A percentile compares a stretch with the other conserved stretches of the same genome.
Conservation (phyloP, 352 stramenopile genomes). For the Nothophytophthora sp. region DNA sequence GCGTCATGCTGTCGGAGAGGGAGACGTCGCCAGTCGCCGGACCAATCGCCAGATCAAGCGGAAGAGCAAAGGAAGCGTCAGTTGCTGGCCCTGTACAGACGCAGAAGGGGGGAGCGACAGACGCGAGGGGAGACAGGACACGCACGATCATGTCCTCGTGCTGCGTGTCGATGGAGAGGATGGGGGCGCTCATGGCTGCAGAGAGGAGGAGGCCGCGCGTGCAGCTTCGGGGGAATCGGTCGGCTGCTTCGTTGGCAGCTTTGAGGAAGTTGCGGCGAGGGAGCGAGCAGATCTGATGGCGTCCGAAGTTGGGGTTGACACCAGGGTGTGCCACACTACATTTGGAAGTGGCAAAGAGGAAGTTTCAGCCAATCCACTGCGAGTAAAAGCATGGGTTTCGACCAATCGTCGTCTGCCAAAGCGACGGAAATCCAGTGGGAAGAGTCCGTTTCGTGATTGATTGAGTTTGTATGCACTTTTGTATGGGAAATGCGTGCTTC, state of each 20-base stretch:
- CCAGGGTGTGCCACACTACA: not conserved
- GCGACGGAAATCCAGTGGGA: no score
- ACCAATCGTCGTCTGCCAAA: no score
- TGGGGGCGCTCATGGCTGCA: slow-evolving; percentile 73
- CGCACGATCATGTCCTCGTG: slow-evolving; percentile 98
- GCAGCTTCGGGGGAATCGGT: no score
- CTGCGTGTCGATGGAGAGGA: slow-evolving; percentile 95
- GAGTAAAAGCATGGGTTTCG: no score
- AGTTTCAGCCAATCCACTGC: no score
- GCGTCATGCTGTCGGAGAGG: slow-evolving; percentile 91
- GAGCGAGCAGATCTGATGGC: not conserved
- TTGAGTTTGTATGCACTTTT: slow-evolving; percentile 8
- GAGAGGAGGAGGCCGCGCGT: not conserved
- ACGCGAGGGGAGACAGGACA: not conserved
- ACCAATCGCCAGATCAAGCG: not conserved
- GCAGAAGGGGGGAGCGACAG: not conserved
- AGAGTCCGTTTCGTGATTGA: no score
- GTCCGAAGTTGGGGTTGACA: not conserved
- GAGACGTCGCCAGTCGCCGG: slow-evolving; percentile 9
- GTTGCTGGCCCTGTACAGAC: slow-evolving; percentile 8
- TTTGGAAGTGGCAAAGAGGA: no score
- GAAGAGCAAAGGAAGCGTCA: not conserved
- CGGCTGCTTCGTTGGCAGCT: slow-evolving; percentile 31
- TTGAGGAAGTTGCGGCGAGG: slow-evolving; percentile 2
- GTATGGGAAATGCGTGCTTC: no score